Base-by-base conservation (phyloP, 768 basidiomycete genomes). In the Tulasnella sp. region DNA sequence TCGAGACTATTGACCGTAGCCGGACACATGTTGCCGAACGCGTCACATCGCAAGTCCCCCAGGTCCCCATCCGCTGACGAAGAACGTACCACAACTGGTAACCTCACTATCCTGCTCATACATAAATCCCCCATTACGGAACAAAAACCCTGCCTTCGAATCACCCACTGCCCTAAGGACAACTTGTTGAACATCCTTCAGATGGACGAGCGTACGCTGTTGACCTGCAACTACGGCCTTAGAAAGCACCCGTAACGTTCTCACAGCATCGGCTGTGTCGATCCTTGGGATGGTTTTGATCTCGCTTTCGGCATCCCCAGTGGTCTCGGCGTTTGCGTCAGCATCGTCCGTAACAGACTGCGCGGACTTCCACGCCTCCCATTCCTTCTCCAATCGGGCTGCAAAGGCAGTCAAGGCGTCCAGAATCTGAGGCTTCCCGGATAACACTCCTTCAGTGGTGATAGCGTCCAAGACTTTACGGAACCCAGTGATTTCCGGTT, bases 131-230 rank as follows among this genome's bases (percentile, higher is more conserved):
- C 34, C 34, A 38, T 38, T 15, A 15, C 15, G 7, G 7, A 7
- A 5, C 5, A 38, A n/a, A n/a, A 7, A 7, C 34, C 15, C 15
- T 38, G 5, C 34, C 34, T 38, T 15, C 7, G 34, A 38, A 15
- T 38, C 15, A 38, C 44, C 43, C 4, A 45, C 30, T 13, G 55
- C 55, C 17, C 21, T 21, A 15, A 47, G 24, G 21, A 45, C 55
- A 13, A 43, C 55, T 15, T 43, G 10, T 23, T 59, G 58, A 23
- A 59, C 42, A 23, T 59, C 58, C 3, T 29, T 27, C 2, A 59
- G 38, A 41, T 51, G 48, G 21, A 59, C 58, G 5, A 51, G 8
- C 10, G 13, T 29, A 30, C 58, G 58, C 30, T 42, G 29, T 8
- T 49, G 48, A 32, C 49, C 58, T 17, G 45, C 26, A 10, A 45